Conservation (phyloP, 2,329 filamentous ascomycete genomes). For the Allantophomopsis lycopodina region DNA sequence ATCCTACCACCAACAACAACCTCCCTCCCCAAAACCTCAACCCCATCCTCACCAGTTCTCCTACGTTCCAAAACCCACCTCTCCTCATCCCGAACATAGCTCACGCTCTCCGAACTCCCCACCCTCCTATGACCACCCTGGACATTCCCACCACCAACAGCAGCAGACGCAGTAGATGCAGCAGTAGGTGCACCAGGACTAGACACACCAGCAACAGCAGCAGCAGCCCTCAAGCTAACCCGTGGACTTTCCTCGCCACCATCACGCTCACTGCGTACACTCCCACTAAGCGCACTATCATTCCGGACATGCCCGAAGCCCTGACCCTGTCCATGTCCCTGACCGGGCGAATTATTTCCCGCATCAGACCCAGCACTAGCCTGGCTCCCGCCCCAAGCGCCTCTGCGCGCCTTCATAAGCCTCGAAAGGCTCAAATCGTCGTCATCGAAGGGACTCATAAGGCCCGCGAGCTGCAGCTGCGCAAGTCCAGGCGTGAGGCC, state of each 20-base stretch:
- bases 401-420: conserved; percentile 54
- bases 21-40: conserved; percentile 51
- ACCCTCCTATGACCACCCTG: conserved; percentile 27
- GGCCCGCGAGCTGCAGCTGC: conserved; percentile 62
- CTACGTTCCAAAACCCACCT: conserved; percentile 59
- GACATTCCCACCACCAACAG: not conserved
- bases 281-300: conserved; percentile 19
- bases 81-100: conserved; percentile 47
- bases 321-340: too few species aligned
- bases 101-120: conserved; percentile 53
- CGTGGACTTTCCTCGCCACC: conserved; percentile 12
- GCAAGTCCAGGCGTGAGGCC: conserved; percentile 53
- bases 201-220: not conserved
- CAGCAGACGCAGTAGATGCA: not conserved
- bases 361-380: conserved; percentile 48
- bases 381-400: conserved; percentile 72
- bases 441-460: conserved; percentile 41
- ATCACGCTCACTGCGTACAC: conserved; percentile 4
- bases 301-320: conserved; percentile 8
- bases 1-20: conserved; percentile 37
- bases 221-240: conserved; percentile 2
- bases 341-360: conserved; percentile 5
- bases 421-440: conserved; percentile 55
- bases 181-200: too few species aligned
- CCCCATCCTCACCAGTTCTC: conserved; percentile 48